Base-by-base conservation (phyloP, 495 filamentous ascomycete species). In the Hypoxylon perforatum region DNA sequence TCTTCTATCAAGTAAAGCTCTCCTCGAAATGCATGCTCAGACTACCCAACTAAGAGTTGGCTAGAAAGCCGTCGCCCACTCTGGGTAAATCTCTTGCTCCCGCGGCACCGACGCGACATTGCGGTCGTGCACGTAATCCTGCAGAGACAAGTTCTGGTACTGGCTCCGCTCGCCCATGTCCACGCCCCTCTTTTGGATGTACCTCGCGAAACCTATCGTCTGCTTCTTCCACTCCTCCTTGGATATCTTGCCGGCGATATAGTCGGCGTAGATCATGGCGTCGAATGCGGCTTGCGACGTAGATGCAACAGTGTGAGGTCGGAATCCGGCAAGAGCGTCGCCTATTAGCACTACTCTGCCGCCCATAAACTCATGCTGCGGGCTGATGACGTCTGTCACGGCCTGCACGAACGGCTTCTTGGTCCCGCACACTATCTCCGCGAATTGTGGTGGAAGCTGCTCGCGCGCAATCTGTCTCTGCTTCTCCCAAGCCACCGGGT, bases 251-350 rank as follows among this genome's bases (percentile, higher is more conserved):
- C 82, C 82, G 23, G 70, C 61, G 17, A 83, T 63, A 59, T 80
- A 78, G 35, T 80, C 77, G 9, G 80, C 78, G 45, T 83, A 76
- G 12, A 77, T 23, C 72, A 81, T 75, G 1, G 79, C 80, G 69
- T 84, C 76, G 39, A 78, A 78, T 6, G 83, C 83, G 10, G 78
- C 83, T 67, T 86, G 84, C 17, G 75, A 79, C 5, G 82, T 85
- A 33, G 78, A 78, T 0, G 80, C 81, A 8, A 81, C 82, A 1
- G 83, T 86, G 57, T 87, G 85, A 17, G 86, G 86, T 14, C 85
- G 71, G 49, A 88, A 85, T 2, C 80, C 81, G 0, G 83, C 84
- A 11, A 87, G 57, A 28, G 85, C 85, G 72, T 88, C 86, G 18
- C 85, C 85, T 5, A 87, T 74, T 33, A 87, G 67, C 28, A 87